Evolutionary conservation across 139 green algal species (phyloP), one percentile per base, ranked within the genome.

Genomic region (Gonium pectorale): DNA sequence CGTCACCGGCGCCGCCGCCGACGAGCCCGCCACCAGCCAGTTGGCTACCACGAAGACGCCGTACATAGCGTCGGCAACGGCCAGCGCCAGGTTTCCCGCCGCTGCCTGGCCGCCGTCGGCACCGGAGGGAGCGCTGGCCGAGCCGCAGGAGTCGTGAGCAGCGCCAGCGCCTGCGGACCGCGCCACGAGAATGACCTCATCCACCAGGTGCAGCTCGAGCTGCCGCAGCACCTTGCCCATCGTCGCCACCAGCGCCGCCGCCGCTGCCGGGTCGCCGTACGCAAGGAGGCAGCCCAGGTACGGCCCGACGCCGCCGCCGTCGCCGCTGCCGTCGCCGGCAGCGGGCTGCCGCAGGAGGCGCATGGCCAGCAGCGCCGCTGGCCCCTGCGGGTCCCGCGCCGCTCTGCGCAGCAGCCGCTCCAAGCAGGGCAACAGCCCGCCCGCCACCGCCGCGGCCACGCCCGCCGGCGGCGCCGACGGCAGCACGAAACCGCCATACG

Each of bases 181-280:
- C 56, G 56, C 56, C 56, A 21, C 56, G 5, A 9, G 15, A 13
- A 5, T n/a, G 15, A n/a, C 21, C 56, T 26, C 56, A 13, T 64
- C 56, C 56, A n/a, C 56, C 56, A 64, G 21, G 21, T 9, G 21
- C 56, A 29, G 21, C 56, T 64, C 56, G 5, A 64, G 56, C 56
- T 21, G 56, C 56, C 56, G 56, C 56, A 64, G 24, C 56, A 64
- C 56, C 56, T 64, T 64, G 56, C 56, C 56, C 56, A 64, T 26
- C 56, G 56, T 64, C 56, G 56, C 56, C 56, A 64, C 56, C 56
- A 64, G 56, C 56, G 56, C 56, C 56, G 56, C 56, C 56, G 56
- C 56, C 56, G 24, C 15, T 5, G 15, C 15, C 24, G 24, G 21
- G 15, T 64, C 56, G 24, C 56, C 56, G 56, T 64, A 64, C 56